These are phyloP conservation scores for Brasenia schreberi DNA, from an alignment of 164 flowering plant genomes.

Conservation along the genomic window DNA sequence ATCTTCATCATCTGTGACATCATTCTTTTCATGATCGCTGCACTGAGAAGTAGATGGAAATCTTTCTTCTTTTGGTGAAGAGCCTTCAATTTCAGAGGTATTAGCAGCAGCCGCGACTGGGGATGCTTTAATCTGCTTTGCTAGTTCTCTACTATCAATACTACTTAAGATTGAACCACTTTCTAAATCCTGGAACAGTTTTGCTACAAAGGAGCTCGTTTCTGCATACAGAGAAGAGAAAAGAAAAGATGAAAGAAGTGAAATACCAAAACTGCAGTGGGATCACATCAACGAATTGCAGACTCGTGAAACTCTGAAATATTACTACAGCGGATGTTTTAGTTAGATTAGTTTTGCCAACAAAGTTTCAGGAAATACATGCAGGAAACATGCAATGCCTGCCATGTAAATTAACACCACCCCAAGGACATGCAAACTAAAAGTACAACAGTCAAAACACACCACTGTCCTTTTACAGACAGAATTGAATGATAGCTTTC, in stretches of 20 bases:
- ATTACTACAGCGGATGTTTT: too few relatives aligned
- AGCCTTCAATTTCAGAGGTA: conserved; percentile 35
- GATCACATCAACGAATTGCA: too few relatives aligned
- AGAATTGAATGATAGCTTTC: too few relatives aligned
- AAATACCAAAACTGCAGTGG: too few relatives aligned
- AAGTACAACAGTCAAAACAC: too few relatives aligned
- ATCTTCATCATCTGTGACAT: conserved; percentile 82
- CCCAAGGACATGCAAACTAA: too few relatives aligned
- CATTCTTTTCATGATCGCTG: conserved; percentile 82
- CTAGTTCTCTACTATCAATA: conserved; percentile 8
- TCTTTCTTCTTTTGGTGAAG: conserved; percentile 32
- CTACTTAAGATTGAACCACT: conserved; percentile 13
- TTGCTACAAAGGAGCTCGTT: conserved; percentile 17
- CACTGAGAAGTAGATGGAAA: conserved; percentile 36
- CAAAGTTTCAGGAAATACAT: too few relatives aligned
- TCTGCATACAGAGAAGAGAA: conserved; percentile 8
- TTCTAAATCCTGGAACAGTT: conserved; percentile 13
- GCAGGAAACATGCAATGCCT: too few relatives aligned
- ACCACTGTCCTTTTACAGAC: too few relatives aligned
- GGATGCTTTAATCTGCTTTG: conserved; percentile 14
- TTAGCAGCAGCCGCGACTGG: conserved; percentile 9
- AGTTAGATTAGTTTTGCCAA: too few relatives aligned
- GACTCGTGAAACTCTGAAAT: too few relatives aligned
- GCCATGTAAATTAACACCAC: too few relatives aligned
- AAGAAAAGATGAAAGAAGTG: background rate